Evolutionary conservation across 2,329 filamentous ascomycete genomes (phyloP), one percentile per base, ranked within the genome.

Genomic region (Bipolaris zeicola): DNA sequence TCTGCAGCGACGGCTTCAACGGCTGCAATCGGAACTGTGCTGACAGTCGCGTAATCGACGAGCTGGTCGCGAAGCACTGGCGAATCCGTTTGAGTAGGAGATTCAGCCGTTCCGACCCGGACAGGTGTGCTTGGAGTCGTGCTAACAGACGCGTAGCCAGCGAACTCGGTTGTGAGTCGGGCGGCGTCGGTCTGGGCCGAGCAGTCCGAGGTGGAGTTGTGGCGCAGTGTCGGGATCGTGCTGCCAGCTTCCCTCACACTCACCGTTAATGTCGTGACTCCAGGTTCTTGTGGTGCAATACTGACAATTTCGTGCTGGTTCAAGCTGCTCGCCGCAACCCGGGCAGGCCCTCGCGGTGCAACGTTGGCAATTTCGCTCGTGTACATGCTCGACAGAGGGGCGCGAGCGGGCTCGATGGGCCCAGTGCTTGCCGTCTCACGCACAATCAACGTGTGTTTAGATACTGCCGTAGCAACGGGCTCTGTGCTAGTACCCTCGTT

Each of bases 111-210:
- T 10, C 18, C 10, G 6, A 20, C n/a, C 41, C 26, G 14, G 1
- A 28, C 24, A 28, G 41, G 42, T 5, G n/a, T 13, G 18, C 2
- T n/a, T 3, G 42, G 42, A 33, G 42, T 7, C 18, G n/a, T 55
- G 34, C 34, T 43, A 34, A 46, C 38, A 55, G 26, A 28, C 10
- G 53, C 36, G 10, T 51, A 16, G 20, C 10, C 10, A 13, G 37
- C 24, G 22, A 55, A 10, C 7, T 57, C 28, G 22, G 10, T 53
- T 13, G 45, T 39, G 14, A 60, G 54, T 31, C 37, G 33, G 16
- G 28, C 37, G 26, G 39, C 45, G 11, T 58, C 49, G 7, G 61
- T 62, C 50, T 62, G 57, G 14, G 41, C 49, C 4, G 46, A 44
- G 4, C 43, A 22, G 37, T 46, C 45, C 3, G 51, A 24, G 13